Percentiles rank a stretch among this genome's conserved stretches.
Evolutionary conservation across 352 stramenopile species (phyloP).

Genomic region (Globisporangium canariense): DNA sequence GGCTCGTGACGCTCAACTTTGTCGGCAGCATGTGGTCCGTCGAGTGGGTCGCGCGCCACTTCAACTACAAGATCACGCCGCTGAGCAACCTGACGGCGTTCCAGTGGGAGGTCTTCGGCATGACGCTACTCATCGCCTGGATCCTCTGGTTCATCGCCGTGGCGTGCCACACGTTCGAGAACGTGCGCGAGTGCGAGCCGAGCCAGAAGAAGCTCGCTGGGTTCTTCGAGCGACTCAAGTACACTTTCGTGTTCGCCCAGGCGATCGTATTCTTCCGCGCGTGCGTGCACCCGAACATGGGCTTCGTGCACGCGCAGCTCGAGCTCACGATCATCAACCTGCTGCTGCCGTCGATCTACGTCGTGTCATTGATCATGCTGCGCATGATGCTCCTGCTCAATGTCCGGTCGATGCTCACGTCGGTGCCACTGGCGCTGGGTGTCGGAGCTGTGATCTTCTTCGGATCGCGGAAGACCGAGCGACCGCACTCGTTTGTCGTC

Average conservation of each 20-base stretch:
- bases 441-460: conserved; percentile 50
- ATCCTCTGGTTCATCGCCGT: conserved; percentile 82
- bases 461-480: conserved; percentile 75
- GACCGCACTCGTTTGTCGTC: conserved; percentile 73
- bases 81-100: conserved; percentile 59
- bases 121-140: conserved; percentile 71
- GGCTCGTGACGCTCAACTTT: conserved; percentile 58
- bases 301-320: conserved; percentile 83
- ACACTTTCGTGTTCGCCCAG: conserved; percentile 76
- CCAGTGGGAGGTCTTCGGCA: conserved; percentile 82
- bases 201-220: conserved; percentile 62
- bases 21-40: conserved; percentile 62
- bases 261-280: conserved; percentile 77
- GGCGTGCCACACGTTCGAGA: conserved; percentile 57
- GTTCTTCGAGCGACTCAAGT: conserved; percentile 80
- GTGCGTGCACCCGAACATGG: conserved; percentile 79
- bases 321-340: conserved; percentile 89
- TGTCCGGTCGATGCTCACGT: conserved; percentile 38
- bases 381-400: conserved; percentile 67
- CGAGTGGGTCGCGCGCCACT: conserved; percentile 77
- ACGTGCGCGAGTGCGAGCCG: conserved; percentile 47
- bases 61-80: conserved; percentile 61
- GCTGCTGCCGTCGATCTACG: conserved; percentile 82
- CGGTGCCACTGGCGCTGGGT: conserved; percentile 46
- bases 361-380: conserved; percentile 77